Base-by-base conservation (phyloP, 176 grass and related monocot genomes). In the Cymbopogon citratus region DNA sequence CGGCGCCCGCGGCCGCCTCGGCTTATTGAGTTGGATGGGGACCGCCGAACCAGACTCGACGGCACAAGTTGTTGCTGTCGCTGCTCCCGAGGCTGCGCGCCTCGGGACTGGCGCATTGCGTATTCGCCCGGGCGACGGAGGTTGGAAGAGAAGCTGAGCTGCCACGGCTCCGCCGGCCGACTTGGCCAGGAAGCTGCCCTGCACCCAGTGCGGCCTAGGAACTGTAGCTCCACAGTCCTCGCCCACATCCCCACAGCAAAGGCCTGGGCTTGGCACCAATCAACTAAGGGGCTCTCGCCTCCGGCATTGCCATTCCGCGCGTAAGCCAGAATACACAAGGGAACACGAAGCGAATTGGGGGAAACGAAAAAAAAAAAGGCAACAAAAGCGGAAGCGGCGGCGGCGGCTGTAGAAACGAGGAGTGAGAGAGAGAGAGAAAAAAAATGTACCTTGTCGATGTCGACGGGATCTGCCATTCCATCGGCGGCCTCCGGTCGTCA, bases 391-490 rank as follows among this genome's bases (percentile, higher is more conserved):
- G 21, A 59, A 59, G 56, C 1, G 54, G 54, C 54, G 6, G 49
- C 16, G 54, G 54, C 54, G n/a, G 56, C 56, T 59, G 56, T 28
- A 28, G 60, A 63, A 27, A 63, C 24, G 59, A 25, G 57, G n/a
- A 28, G 59, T 25, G 24, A 14, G 59, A 10, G 5, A 10, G 14
- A 7, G 7, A 43, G 24, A 12, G 5, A 41, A 52, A 43, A 33
- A 19, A 8, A 41, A 52, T 15, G 0, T 14, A 97, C 94, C 94
- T 97, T 97, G 75, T 93, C 91, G 80, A 87, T 89, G 88, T 93
- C 91, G 82, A 85, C 77, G 88, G 81, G 94, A 97, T 97, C 94
- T 97, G 91, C 94, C 94, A 97, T 97, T 93, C 88, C 88, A 85
- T 89, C 77, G 84, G 80, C 73, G 10, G 82, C 77, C 77, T 70